Base-by-base conservation (phyloP, 2,329 filamentous ascomycete genomes). In the Ophiostoma sp. region DNA sequence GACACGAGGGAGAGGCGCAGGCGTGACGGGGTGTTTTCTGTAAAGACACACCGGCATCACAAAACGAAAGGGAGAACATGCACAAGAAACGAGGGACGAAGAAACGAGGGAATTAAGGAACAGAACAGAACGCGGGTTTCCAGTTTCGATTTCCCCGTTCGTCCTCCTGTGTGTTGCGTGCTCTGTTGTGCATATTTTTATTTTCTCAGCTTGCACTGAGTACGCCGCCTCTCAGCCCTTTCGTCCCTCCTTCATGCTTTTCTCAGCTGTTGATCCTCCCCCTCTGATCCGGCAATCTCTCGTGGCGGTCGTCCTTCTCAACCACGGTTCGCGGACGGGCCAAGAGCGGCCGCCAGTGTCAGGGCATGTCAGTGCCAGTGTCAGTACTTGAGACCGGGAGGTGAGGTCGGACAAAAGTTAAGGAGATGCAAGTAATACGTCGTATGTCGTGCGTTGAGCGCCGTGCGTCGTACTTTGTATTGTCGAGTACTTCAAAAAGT, bases 251-350 rank as follows among this genome's bases (percentile, higher is more conserved):
- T 45, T 9, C 19, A 6, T 59, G n/a, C 28, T 33, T 59, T 7
- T n/a, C 12, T 15, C 28, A 48, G 48, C 50, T 61, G 59, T 57
- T 73, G 74, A 75, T 74, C 72, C 69, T 72, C 55, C 61, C 69
- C 72, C 69, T 73, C 63, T 31, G 72, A 75, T 71, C 70, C 71
- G 63, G 61, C 70, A 74, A 71, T 74, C 74, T 74, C 50, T 72
- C 28, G 25, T 31, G 71, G 71, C 63, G 69, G 33, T 48, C 52
- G 45, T 28, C 70, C 69, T 42, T 64, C 22, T 48, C 48, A 52
- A 52, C 64, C 57, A 55, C 55, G 64, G 72, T 63, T 69, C 66
- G 12, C 33, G 8, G 33, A n/a, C 68, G 73, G 66, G 55, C 70
- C 70, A 66, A 48, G 50, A 72, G 68, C 69, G 55, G 69, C 57